phyloP scores from a whole-genome alignment of 2,329 filamentous ascomycete species.

The Chaetomium globosum region DNA sequence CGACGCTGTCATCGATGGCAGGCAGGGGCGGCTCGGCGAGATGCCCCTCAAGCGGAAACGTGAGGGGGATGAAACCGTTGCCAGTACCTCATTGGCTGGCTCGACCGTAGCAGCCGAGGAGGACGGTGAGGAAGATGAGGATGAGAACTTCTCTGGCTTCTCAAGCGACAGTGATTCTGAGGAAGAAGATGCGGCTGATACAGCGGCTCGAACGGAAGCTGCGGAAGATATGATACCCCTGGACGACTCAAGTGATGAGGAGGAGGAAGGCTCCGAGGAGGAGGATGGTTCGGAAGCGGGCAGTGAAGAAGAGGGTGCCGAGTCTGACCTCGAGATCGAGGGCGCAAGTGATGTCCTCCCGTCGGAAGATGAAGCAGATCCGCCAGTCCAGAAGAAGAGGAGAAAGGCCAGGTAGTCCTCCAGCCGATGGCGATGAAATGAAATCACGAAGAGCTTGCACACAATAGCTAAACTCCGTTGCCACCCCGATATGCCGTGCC shows the following conservation, averaged over 20 bases:
- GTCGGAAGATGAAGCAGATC: slow-evolving; percentile 33
- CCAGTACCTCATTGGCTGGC: slow-evolving; percentile 42
- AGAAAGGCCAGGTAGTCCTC: slow-evolving; percentile 31
- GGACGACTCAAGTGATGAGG: slow-evolving; percentile 41
- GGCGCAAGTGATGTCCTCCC: slow-evolving; percentile 34
- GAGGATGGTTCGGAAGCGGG: slow-evolving; percentile 49
- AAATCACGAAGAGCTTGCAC: slow-evolving; percentile 8
- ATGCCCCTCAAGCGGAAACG: slow-evolving; percentile 80
- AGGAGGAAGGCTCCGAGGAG: slow-evolving; percentile 47
- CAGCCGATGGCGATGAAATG: slow-evolving; percentile 13
- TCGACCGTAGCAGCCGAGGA: slow-evolving; percentile 35
- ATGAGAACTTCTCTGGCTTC: slow-evolving; percentile 54
- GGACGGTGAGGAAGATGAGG: slow-evolving; percentile 40
- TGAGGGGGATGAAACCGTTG: slow-evolving; percentile 54
- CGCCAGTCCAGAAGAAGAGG: slow-evolving; percentile 32
- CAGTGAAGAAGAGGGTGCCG: slow-evolving; percentile 43
- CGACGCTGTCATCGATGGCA: slow-evolving; percentile 62
- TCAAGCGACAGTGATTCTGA: slow-evolving; percentile 47
- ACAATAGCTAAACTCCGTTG: slow-evolving; percentile 1
- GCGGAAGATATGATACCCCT: slow-evolving; percentile 54
- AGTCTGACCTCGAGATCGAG: slow-evolving; percentile 33
- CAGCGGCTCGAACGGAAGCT: slow-evolving; percentile 44
- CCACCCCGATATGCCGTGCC: neutral
- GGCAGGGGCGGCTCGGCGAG: slow-evolving; percentile 79
- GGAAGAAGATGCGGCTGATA: slow-evolving; percentile 27